Evolutionary conservation across 306 rosid species (phyloP), one percentile per base, ranked within the genome.

Genomic region (Clitoria ternatea): DNA sequence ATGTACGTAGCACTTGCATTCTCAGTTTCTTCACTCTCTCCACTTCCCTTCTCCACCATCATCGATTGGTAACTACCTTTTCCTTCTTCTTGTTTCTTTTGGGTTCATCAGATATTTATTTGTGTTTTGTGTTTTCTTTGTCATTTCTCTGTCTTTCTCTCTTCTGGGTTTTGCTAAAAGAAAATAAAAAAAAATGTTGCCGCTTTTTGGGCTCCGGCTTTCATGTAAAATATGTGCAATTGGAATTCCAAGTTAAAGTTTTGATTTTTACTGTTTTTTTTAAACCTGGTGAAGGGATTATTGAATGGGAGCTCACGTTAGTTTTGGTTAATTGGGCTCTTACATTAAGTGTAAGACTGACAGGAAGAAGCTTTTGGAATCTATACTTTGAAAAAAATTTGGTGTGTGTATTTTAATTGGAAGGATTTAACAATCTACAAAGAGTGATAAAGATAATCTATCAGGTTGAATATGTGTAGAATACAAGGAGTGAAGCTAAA

Each of bases 31-130:
- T 57, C 17, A 47, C 47, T 70, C 65, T 39, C 72, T 78, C 17
- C 66, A 3, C 29, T 69, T 74, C 27, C 45, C 22, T 66, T 61
- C 29, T 70, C 66, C 14, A 52, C 18, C 59, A 52, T 61, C n/a
- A 76, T 73, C 50, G 6, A 2, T 59, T 73, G 22, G 80, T 75
- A 55, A 74, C 83, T 83, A 45, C 66, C 71, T 79, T 70, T 49
- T 72, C 35, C 6, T 45, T 80, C 18, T 60, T 47, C 19, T 3
- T 62, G 49, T 8, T 30, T 57, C 37, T 22, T 30, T 39, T 24
- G 27, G 26, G 62, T 26, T 3, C 8, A n/a, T n/a, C n/a, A n/a
- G n/a, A n/a, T 69, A 10, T 19, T n/a, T 35, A 5, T n/a, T n/a
- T n/a, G 33, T 54, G 68, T 43, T 23, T 4, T 71, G 10, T 24